Evolutionary conservation across 495 filamentous ascomycete genomes (phyloP).

Genomic region (Gamarada debralockiae): DNA sequence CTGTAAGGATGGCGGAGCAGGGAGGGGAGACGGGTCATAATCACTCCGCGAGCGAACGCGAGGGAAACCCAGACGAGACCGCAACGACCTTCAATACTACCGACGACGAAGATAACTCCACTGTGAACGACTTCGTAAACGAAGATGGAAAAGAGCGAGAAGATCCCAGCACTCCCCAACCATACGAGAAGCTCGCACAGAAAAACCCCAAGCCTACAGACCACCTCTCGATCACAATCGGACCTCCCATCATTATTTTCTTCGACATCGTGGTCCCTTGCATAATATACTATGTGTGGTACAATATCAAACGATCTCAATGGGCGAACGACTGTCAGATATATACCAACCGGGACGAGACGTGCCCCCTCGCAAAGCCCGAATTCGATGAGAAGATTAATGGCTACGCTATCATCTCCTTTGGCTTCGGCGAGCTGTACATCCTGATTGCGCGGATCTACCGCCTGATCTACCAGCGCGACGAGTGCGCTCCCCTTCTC

Average conservation of each 20-base stretch:
- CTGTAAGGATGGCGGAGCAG: no score
- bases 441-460: conserved; percentile 10
- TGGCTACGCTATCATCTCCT: conserved; percentile 12
- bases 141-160: not conserved
- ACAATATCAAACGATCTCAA: conserved; percentile 3
- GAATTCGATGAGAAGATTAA: conserved; percentile 9
- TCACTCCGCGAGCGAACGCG: not conserved
- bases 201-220: conserved; percentile 12
- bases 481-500: conserved; percentile 10
- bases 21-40: not conserved
- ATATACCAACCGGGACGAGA: not conserved
- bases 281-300: conserved; percentile 18
- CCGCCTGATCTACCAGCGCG: conserved; percentile 7
- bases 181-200: conserved; percentile 18
- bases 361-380: conserved; percentile 4
- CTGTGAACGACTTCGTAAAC: not conserved
- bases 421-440: conserved; percentile 15
- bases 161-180: not conserved
- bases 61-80: not conserved
- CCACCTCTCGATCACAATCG: conserved; percentile 15
- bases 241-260: conserved; percentile 14
- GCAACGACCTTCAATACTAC: not conserved
- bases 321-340: conserved; percentile 4
- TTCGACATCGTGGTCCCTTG: conserved; percentile 17
- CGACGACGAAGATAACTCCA: not conserved